These are phyloP conservation scores for Tetrapyrgos nigripes DNA, from an alignment of 1,284 basidiomycete species.

Conservation along the genomic window DNA sequence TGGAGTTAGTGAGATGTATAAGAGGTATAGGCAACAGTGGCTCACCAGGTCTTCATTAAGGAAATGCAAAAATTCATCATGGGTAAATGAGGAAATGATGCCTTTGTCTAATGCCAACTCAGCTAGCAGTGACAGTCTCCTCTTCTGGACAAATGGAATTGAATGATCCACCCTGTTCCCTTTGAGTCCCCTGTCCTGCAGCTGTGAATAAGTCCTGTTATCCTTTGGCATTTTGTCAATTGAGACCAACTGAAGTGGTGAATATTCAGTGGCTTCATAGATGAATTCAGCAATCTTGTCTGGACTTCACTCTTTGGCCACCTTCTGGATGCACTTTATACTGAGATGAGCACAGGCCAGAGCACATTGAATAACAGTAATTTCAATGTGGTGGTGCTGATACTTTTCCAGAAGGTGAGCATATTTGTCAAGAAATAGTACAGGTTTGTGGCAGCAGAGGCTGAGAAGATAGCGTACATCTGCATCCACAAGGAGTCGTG, in stretches of 20 bases:
- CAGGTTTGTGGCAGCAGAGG: slow-evolving; percentile 25
- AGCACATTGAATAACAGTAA: slow-evolving; percentile 27
- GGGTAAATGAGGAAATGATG: slow-evolving; percentile 29
- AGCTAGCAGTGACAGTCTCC: background rate
- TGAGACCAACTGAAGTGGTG: background rate
- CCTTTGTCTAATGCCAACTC: slow-evolving; percentile 20
- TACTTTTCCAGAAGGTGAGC: slow-evolving; percentile 15
- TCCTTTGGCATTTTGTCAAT: background rate
- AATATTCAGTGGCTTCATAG: background rate
- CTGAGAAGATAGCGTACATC: slow-evolving; percentile 20
- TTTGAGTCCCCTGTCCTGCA: background rate
- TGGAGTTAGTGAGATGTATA: background rate
- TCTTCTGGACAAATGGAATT: background rate
- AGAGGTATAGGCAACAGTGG: background rate
- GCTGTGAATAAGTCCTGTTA: background rate
- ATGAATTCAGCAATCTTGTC: background rate
- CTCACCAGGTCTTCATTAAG: slow-evolving; percentile 24
- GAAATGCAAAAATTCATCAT: slow-evolving; percentile 25
- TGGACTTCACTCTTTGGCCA: slow-evolving; percentile 13
- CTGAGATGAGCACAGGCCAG: slow-evolving; percentile 14
- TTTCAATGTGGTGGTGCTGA: slow-evolving; percentile 18
- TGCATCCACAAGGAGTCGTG: slow-evolving; percentile 3
- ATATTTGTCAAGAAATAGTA: slow-evolving; percentile 31
- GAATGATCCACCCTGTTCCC: background rate
- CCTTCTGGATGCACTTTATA: slow-evolving; percentile 11